Evolutionary conservation across 306 rosid genomes (phyloP).

Genomic region (Glycine soja): DNA sequence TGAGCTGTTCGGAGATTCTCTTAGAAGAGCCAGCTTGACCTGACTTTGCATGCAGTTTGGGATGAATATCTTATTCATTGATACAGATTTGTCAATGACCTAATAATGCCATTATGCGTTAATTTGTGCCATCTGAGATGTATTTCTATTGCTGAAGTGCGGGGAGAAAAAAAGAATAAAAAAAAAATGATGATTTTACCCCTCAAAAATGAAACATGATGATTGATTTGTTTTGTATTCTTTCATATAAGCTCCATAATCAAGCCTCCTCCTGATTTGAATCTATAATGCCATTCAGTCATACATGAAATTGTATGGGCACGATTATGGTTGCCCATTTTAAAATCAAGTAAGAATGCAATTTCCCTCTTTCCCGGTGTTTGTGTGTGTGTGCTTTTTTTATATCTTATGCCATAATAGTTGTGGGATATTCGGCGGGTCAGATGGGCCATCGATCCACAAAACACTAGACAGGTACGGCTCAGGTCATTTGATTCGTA

Average conservation of each 20-base stretch:
- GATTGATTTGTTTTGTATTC: slow-evolving; percentile 40
- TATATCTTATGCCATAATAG: not conserved
- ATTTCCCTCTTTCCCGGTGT: not conserved
- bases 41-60: slow-evolving; percentile 33
- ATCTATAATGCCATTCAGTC: not conserved
- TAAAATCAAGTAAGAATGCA: not conserved
- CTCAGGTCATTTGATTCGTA: not conserved
- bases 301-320: slow-evolving; percentile 26
- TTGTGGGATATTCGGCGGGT: not conserved
- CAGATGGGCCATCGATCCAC: not conserved
- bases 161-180: not conserved
- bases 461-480: not conserved
- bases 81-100: slow-evolving; percentile 53
- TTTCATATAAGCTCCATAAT: slow-evolving; percentile 39
- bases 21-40: slow-evolving; percentile 41
- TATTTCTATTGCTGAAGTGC: slow-evolving; percentile 20
- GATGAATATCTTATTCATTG: slow-evolving; percentile 53
- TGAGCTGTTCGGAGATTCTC: slow-evolving; percentile 47
- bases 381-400: not conserved
- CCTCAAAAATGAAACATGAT: slow-evolving; percentile 1
- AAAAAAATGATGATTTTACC: slow-evolving; percentile 15
- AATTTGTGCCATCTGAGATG: slow-evolving; percentile 37
- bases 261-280: slow-evolving; percentile 20
- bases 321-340: slow-evolving; percentile 9
- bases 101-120: slow-evolving; percentile 38